A percentile compares a stretch with the other conserved stretches of the same genome.
Conservation (phyloP, 495 filamentous ascomycete genomes). For the Podospora sp. region DNA sequence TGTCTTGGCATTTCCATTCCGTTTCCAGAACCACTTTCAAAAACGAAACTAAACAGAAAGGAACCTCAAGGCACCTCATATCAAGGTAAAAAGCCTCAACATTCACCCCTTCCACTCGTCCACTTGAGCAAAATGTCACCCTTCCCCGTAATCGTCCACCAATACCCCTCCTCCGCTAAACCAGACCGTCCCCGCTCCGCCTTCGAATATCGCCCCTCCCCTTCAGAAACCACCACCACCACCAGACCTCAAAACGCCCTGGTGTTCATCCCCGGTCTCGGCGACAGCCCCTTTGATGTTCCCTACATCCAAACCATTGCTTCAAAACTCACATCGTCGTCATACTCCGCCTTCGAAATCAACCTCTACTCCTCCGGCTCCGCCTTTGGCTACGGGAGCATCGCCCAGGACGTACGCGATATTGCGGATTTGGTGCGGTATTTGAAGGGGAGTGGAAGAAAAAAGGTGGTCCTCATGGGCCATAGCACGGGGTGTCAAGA, state of each 20-base stretch:
- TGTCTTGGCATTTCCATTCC: neutral
- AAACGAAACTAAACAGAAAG: neutral
- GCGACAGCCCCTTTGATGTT: slow-evolving; percentile 74
- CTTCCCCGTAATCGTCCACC: slow-evolving; percentile 42
- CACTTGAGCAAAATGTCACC: slow-evolving; percentile 14
- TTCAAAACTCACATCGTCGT: slow-evolving; percentile 36
- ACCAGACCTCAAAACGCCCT: slow-evolving; percentile 57
- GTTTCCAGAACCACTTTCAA: neutral
- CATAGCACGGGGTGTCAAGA: slow-evolving; percentile 18
- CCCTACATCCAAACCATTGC: slow-evolving; percentile 66
- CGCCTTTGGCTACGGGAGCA: slow-evolving; percentile 71
- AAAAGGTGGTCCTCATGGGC: slow-evolving; percentile 78
- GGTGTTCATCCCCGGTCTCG: slow-evolving; percentile 83
- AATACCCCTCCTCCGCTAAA: slow-evolving; percentile 29
- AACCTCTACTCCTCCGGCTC: slow-evolving; percentile 58
- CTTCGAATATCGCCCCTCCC: slow-evolving; percentile 36
- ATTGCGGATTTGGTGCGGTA: slow-evolving; percentile 72
- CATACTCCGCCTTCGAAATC: slow-evolving; percentile 48
- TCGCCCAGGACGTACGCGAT: slow-evolving; percentile 73
- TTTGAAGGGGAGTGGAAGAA: slow-evolving; percentile 50
- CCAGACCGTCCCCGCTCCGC: slow-evolving; percentile 30
- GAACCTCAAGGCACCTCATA: too few species aligned
- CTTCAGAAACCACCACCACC: neutral
- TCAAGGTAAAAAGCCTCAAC: too few species aligned
- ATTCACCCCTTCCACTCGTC: too few species aligned